Base-by-base conservation (phyloP, 805 yeast species). In the Helenozyma rhizophorensis region DNA sequence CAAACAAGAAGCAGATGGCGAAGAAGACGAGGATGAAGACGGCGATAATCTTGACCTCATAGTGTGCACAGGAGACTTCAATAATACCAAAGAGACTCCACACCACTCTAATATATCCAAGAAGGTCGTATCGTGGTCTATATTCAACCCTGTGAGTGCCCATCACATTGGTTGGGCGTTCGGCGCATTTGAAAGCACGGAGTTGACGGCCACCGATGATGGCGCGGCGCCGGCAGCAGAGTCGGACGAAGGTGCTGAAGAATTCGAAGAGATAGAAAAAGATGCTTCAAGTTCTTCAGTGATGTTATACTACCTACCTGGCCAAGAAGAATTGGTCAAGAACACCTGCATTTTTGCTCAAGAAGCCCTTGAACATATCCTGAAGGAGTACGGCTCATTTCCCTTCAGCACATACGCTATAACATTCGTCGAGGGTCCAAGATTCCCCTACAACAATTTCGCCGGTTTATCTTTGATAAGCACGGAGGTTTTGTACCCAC, bases 141-240 rank as follows among this genome's bases (percentile, higher is more conserved):
- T 85, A 7, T 80, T 80, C 51, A 84, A 80, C 34, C 96, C 97
- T 1, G 83, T 87, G 1, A 81, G 95, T 23, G 86, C 98, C 1
- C 97, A 89, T 46, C 97, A 90, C 56, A 69, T 93, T 14, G 97
- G 97, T 0, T 93, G 95, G 80, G 89, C 95, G 0, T 75, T 88
- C 4, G 98, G 97, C 0, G 81, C 95, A 2, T 93, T 90, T 54
- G 79, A 80, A 25, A 74, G 74, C 33, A 62, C 78, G 2, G 74
- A 78, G 0, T 48, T 87, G 19, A 56, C 78, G 6, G 74, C 70
- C 27, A 47, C 60, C 18, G 62, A 54, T 10, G 53, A 47, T 14
- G 53, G 45, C 11, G 68, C 71, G 17, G 50, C 51, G 5, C 58
- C 53, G 5, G 8, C 19, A 6, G 63, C 59, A 6, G 42, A 53